These are phyloP conservation scores for Usnea hakonensis DNA, from an alignment of 495 filamentous ascomycete species.

Conservation along the genomic window DNA sequence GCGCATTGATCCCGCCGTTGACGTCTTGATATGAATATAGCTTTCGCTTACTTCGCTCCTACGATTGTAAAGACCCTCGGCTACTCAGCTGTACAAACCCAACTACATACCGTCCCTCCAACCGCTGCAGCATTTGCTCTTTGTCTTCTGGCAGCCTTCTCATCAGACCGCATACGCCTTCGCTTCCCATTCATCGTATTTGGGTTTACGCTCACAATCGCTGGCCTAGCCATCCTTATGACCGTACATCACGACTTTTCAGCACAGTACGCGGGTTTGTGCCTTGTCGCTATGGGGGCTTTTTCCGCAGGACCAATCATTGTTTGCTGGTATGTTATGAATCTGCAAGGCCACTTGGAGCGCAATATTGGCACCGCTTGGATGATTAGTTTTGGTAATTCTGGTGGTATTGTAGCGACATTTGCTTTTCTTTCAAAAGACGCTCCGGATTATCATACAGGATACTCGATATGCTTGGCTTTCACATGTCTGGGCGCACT, in stretches of 20 bases:
- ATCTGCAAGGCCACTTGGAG: conserved; percentile 27
- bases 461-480: conserved; percentile 29
- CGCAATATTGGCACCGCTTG: conserved; percentile 31
- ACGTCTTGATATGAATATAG: background rate
- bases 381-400: conserved; percentile 31
- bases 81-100: conserved; percentile 40
- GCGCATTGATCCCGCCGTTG: no score
- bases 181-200: conserved; percentile 50
- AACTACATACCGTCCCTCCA: conserved; percentile 42
- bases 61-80: conserved; percentile 38
- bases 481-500: conserved; percentile 18
- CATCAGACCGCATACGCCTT: conserved; percentile 51
- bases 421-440: conserved; percentile 33
- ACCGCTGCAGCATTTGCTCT: conserved; percentile 43
- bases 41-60: conserved; percentile 28
- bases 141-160: conserved; percentile 48
- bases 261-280: conserved; percentile 45
- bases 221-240: conserved; percentile 55
- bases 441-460: conserved; percentile 30
- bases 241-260: conserved; percentile 43
- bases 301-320: conserved; percentile 27
- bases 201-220: conserved; percentile 39
- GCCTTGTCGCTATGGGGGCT: conserved; percentile 24
- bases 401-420: conserved; percentile 35
- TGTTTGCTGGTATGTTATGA: conserved; percentile 33